Evolutionary conservation across 192 early-diverging fungal species (phyloP), one percentile per base, ranked within the genome.

Genomic region (Linnemannia hyalina): DNA sequence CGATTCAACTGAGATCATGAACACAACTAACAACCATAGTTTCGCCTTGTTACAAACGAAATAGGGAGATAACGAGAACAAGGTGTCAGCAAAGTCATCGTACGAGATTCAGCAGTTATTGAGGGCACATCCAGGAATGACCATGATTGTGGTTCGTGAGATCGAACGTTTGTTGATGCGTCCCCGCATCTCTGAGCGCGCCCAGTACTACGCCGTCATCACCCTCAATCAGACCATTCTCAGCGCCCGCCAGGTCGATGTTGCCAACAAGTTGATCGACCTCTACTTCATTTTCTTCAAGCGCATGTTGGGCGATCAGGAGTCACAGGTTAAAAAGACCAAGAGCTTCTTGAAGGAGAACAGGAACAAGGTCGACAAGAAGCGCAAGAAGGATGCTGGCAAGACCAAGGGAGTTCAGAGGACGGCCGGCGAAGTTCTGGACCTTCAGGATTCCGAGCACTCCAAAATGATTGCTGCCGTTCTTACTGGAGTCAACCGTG

Each of bases 401-500:
- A 92, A 89, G 75, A 88, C 47, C 42, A 87, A 85, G 42, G 74
- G 79, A 42, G 72, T 41, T 74, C 89, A 71, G 73, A 88, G 77
- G 79, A 85, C 41, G 46, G 78, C 49, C 57, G 83, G 83, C 75
- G 83, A 85, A 55, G 46, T 85, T 35, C 15, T 85, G 74, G 83
- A 89, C 5, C 80, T 82, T 38, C 91, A 94, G 54, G 95, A 96
- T 74, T 83, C 91, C 6, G 86, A 94, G 23, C 88, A 96, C 76
- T 91, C 95, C 47, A 98, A 98, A 84, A 95, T 98, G 90, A 91
- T 99, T 88, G 94, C 95, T 22, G 97, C 96, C 6, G 90, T 99
- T 35, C 88, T 99, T 68, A 98, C 98, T 0, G 98, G 98, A 75
- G 93, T 99, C 40, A 98, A 99, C 84, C 97, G 98, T 69, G 96